Conservation (phyloP, 208 protist genomes). For the Trypanosoma mega region DNA sequence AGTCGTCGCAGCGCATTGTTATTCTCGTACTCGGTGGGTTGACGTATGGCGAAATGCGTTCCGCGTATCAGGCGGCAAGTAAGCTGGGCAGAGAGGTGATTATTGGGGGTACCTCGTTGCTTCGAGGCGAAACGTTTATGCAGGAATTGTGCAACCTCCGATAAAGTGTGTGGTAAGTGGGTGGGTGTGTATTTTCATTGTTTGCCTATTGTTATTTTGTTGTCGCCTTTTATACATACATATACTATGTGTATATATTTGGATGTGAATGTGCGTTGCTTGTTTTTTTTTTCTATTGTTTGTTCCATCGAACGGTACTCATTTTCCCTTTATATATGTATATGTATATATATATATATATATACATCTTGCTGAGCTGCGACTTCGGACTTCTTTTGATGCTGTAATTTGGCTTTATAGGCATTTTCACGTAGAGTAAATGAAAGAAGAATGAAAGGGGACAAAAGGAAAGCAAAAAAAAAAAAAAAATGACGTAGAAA, state of each 20-base stretch:
- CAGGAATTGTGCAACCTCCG: slow-evolving; percentile 32
- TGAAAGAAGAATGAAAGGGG: too few species aligned
- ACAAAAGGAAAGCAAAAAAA: too few species aligned
- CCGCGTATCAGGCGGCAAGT: slow-evolving; percentile 67
- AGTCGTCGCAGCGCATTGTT: slow-evolving; percentile 49
- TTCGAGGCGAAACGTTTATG: slow-evolving; percentile 51
- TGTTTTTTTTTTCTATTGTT: not conserved
- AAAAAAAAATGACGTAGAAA: too few species aligned
- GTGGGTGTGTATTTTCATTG: not conserved
- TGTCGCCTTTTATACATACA: not conserved
- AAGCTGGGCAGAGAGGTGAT: slow-evolving; percentile 52
- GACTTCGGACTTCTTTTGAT: slow-evolving; percentile 7
- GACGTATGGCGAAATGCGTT: slow-evolving; percentile 62
- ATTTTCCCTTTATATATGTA: not conserved
- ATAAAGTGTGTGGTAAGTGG: slow-evolving; percentile 6
- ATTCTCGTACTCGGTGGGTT: slow-evolving; percentile 77
- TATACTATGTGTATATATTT: not conserved
- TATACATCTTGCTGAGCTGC: slow-evolving; percentile 6
- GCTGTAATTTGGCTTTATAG: too few species aligned
- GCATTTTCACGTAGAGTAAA: too few species aligned
- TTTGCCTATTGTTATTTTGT: not conserved
- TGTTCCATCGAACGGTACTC: not conserved
- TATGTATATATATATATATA: slow-evolving; percentile 23
- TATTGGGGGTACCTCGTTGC: slow-evolving; percentile 65
- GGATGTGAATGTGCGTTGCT: not conserved